phyloP scores from a whole-genome alignment of 208 protist genomes.

The Histomonas meleagridis region DNA sequence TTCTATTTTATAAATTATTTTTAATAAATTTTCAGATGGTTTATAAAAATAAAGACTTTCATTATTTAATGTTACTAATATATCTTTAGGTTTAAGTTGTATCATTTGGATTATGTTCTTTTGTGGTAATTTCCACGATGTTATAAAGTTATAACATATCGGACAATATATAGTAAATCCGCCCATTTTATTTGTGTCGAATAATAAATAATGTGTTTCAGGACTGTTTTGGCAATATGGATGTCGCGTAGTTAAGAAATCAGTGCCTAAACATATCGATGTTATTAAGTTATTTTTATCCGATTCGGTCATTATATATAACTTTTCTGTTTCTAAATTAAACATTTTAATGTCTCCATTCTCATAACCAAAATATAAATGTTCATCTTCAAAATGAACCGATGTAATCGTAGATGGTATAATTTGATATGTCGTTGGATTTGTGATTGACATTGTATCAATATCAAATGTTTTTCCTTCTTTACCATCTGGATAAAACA shows the following conservation, averaged over 20 bases:
- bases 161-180: background rate
- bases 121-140: background rate
- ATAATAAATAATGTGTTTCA: background rate
- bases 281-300: background rate
- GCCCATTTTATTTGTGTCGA: background rate
- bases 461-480: background rate
- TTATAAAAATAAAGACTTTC: background rate
- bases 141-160: background rate
- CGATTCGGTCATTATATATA: background rate
- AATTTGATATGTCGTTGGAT: background rate
- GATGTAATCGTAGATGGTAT: background rate
- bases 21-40: background rate
- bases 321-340: background rate
- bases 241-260: background rate
- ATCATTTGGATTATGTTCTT: background rate
- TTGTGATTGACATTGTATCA: background rate
- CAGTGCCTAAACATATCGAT: background rate
- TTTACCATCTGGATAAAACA: background rate
- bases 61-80: background rate
- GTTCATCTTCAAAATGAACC: background rate
- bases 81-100: background rate
- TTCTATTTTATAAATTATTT: background rate
- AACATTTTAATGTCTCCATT: background rate
- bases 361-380: slow-evolving; percentile 22
- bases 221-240: background rate